Conservation (phyloP, 2,329 filamentous ascomycete genomes). For the Penicillium sp. region DNA sequence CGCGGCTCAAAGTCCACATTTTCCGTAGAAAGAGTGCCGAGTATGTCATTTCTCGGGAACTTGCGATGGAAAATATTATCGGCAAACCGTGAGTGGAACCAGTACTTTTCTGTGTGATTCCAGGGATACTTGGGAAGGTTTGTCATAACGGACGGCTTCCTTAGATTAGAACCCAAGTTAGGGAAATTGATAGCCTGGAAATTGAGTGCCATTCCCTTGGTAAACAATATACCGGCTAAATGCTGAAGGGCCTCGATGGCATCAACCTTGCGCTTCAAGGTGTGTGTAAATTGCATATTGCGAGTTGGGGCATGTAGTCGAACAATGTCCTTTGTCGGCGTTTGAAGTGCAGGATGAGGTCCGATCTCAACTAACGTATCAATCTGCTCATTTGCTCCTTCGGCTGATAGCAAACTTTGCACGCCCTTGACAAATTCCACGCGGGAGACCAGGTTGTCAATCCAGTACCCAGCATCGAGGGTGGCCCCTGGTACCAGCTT, state of each 20-base stretch:
- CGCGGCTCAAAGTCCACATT: slow-evolving; percentile 24
- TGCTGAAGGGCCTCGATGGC: slow-evolving; percentile 17
- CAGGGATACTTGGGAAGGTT: slow-evolving; percentile 24
- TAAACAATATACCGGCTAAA: slow-evolving; percentile 19
- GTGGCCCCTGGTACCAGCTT: slow-evolving; percentile 12
- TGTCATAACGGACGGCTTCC: slow-evolving; percentile 16
- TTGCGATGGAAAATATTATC: slow-evolving; percentile 18
- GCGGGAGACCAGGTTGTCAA: slow-evolving; percentile 22
- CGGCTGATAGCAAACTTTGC: slow-evolving; percentile 10
- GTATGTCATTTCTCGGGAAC: slow-evolving; percentile 19
- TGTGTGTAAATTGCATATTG: slow-evolving; percentile 18
- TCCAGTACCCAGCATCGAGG: slow-evolving; percentile 21
- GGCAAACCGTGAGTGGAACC: slow-evolving; percentile 16
- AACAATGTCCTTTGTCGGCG: slow-evolving; percentile 18
- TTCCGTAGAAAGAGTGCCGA: slow-evolving; percentile 19
- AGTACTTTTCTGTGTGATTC: slow-evolving; percentile 23
- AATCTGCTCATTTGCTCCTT: slow-evolving; percentile 4
- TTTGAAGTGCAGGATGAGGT: slow-evolving; percentile 22
- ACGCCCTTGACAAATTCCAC: slow-evolving; percentile 24
- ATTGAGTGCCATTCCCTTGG: slow-evolving; percentile 13
- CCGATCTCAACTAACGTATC: slow-evolving; percentile 21
- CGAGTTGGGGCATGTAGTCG: slow-evolving; percentile 7
- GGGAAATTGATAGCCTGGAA: slow-evolving; percentile 24
- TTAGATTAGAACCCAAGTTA: slow-evolving; percentile 1
- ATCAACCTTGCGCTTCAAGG: slow-evolving; percentile 18